Evolutionary conservation across 208 protist genomes (phyloP).

Genomic region (Trypanosoma vivax): DNA sequence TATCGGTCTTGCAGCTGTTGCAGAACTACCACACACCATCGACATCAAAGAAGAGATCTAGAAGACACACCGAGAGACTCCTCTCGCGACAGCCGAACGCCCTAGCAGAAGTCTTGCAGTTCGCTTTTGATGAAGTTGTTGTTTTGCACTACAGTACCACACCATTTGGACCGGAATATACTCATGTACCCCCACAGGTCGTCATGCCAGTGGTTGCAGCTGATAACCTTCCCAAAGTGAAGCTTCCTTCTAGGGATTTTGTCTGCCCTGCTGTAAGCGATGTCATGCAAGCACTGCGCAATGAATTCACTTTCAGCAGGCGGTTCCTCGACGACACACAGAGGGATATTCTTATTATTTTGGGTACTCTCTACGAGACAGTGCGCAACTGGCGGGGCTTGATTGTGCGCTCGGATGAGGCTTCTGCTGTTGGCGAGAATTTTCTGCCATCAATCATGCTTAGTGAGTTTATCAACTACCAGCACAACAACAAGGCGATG

Average conservation of each 20-base stretch:
- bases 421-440: slow-evolving; percentile 2
- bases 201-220: slow-evolving; percentile 18
- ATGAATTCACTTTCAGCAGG: slow-evolving; percentile 42
- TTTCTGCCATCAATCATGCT: slow-evolving; percentile 33
- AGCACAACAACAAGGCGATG: slow-evolving; percentile 80
- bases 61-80: background rate
- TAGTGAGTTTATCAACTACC: slow-evolving; percentile 57
- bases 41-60: slow-evolving; percentile 13
- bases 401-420: slow-evolving; percentile 5
- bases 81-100: slow-evolving; percentile 1
- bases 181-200: slow-evolving; percentile 10
- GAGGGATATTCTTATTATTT: slow-evolving; percentile 55
- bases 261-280: slow-evolving; percentile 9
- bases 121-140: slow-evolving; percentile 18
- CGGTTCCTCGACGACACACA: slow-evolving; percentile 37
- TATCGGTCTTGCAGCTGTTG: slow-evolving; percentile 72
- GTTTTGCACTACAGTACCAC: slow-evolving; percentile 58
- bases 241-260: slow-evolving; percentile 23
- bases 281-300: slow-evolving; percentile 20
- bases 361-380: slow-evolving; percentile 44
- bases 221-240: slow-evolving; percentile 24
- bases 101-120: slow-evolving; percentile 4
- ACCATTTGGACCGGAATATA: slow-evolving; percentile 42
- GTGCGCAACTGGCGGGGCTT: slow-evolving; percentile 46
- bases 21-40: slow-evolving; percentile 22